Conservation (phyloP, 331 rosid genomes). For the Quercus tomentella region DNA sequence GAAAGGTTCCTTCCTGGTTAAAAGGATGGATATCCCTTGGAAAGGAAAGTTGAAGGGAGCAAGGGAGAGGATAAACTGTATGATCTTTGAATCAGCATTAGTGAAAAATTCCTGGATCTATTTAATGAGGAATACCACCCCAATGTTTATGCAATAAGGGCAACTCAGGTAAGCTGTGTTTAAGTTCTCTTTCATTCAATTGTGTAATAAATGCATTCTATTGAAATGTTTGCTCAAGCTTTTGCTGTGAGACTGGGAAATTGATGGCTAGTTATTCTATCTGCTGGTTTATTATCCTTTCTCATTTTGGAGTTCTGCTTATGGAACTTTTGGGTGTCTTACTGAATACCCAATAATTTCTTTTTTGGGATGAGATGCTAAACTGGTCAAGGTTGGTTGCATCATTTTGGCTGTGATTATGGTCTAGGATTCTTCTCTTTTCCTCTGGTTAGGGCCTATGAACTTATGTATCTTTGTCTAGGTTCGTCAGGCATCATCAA, state of each 20-base stretch:
- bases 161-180: conserved; percentile 63
- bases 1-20: conserved; percentile 71
- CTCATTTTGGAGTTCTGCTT: neutral
- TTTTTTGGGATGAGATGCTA: neutral
- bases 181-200: neutral
- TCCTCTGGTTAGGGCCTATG: neutral
- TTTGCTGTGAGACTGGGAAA: neutral
- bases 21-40: conserved; percentile 89
- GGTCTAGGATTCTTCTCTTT: neutral
- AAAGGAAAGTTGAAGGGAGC: conserved; percentile 62
- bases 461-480: conserved; percentile 20
- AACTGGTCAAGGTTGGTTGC: neutral
- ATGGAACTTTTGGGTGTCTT: neutral
- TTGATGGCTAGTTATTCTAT: neutral
- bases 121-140: conserved; percentile 83
- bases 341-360: neutral
- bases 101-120: conserved; percentile 60
- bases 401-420: neutral
- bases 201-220: neutral
- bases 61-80: conserved; percentile 80
- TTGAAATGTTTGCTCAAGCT: neutral
- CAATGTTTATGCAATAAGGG: conserved; percentile 63
- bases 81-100: conserved; percentile 58
- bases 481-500: conserved; percentile 89
- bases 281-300: neutral